Conservation (phyloP, 2,329 filamentous ascomycete genomes). For the Epichloe gansuensis region DNA sequence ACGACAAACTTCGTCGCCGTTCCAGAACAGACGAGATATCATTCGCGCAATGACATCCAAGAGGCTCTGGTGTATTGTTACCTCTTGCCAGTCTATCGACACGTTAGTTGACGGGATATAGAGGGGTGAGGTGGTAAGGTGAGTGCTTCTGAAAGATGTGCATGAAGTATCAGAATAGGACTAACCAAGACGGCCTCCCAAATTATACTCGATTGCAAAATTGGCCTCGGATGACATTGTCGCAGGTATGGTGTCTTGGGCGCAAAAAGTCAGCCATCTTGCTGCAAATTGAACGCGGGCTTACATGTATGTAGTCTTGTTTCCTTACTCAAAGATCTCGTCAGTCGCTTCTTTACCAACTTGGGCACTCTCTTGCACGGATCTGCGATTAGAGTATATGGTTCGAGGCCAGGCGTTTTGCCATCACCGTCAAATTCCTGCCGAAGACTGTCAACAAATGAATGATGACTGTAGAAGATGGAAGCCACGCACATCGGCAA, state of each 20-base stretch:
- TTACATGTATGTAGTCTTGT: no score
- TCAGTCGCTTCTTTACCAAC: conserved; percentile 7
- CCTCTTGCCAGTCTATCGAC: conserved; percentile 5
- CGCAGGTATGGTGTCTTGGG: conserved; percentile 2
- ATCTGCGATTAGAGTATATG: conserved; percentile 7
- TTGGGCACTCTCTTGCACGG: conserved; percentile 5
- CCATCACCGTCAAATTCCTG: conserved; percentile 9
- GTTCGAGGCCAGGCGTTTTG: conserved; percentile 7
- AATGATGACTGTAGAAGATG: not conserved
- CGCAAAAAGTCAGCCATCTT: not conserved
- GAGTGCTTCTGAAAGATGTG: no score
- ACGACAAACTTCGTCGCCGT: conserved; percentile 7
- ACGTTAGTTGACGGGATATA: not conserved
- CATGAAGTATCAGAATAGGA: not conserved
- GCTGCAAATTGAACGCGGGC: not conserved
- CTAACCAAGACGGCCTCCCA: not conserved
- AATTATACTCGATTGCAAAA: conserved; percentile 6
- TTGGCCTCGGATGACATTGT: conserved; percentile 7
- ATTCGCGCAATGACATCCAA: conserved; percentile 7
- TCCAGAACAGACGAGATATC: conserved; percentile 8
- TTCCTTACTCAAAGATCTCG: conserved; percentile 5
- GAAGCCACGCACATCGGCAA: conserved; percentile 4
- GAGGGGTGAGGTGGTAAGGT: no score
- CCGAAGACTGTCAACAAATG: not conserved
- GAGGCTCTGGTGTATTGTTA: not conserved